phyloP scores from a whole-genome alignment of 2,329 filamentous ascomycete species.

The Diaporthe vaccinii region DNA sequence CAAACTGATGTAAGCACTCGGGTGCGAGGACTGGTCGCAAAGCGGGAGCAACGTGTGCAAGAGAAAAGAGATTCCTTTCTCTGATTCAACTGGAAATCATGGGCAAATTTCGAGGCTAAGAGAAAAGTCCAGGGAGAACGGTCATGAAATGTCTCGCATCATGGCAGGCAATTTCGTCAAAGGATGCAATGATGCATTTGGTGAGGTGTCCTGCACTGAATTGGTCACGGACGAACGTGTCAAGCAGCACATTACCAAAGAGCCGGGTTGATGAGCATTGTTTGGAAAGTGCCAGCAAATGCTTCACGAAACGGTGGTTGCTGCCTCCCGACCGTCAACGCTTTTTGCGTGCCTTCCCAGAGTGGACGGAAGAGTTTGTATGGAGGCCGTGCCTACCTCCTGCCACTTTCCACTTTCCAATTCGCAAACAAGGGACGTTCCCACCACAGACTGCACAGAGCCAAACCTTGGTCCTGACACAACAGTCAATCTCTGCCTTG shows the following conservation, averaged over 20 bases:
- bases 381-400: neutral
- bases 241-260: too few species aligned
- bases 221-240: neutral
- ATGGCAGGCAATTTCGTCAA: neutral
- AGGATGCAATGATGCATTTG: neutral
- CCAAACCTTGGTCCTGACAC: neutral
- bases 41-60: neutral
- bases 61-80: neutral
- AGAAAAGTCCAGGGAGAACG: fast-evolving
- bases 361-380: neutral
- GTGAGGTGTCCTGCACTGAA: neutral
- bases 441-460: neutral
- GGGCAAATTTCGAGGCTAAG: too few species aligned
- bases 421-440: neutral
- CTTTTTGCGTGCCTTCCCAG: neutral
- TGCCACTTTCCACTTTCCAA: neutral
- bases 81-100: too few species aligned
- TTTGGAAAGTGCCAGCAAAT: neutral
- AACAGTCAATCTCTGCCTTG: neutral
- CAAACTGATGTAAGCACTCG: neutral
- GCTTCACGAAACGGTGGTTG: neutral
- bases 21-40: neutral
- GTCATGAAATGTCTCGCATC: neutral
- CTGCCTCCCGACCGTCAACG: neutral
- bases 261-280: neutral